A percentile compares a stretch with the other conserved stretches of the same genome.
phyloP scores from a whole-genome alignment of 768 basidiomycete species.

The Boletellus sp. region DNA sequence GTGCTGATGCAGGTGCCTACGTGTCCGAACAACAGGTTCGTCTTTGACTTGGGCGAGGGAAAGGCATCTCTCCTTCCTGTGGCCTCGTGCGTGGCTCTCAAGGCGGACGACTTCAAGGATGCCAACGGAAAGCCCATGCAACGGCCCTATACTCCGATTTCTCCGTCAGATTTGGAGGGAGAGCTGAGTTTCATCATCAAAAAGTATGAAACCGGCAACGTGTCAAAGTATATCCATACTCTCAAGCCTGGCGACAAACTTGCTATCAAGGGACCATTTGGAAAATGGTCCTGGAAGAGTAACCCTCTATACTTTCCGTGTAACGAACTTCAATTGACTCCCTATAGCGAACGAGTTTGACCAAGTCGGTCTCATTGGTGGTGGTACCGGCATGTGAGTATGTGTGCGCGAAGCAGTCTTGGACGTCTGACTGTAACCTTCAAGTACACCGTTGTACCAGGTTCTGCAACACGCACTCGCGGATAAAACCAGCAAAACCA shows the following conservation, averaged over 20 bases:
- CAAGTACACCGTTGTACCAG: constrained; percentile 81
- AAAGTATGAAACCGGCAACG: constrained; percentile 75
- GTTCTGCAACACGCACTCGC: constrained; percentile 70
- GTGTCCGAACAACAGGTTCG: constrained; percentile 45
- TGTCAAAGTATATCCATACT: constrained; percentile 77
- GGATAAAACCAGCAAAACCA: constrained; percentile 82
- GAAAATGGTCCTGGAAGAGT: constrained; percentile 87
- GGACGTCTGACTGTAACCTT: background rate
- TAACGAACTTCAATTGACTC: background rate
- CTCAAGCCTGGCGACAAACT: constrained; percentile 83
- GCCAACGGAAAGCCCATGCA: constrained; percentile 83
- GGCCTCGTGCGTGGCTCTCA: constrained; percentile 75
- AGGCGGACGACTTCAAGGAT: constrained; percentile 67
- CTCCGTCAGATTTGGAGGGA: constrained; percentile 67
- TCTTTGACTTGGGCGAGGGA: constrained; percentile 76
- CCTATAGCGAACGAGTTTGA: constrained; percentile 79
- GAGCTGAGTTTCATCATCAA: constrained; percentile 83
- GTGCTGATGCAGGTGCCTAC: background rate
- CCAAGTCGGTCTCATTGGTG: constrained; percentile 84
- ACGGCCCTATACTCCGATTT: constrained; percentile 92
- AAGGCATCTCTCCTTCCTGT: constrained; percentile 76
- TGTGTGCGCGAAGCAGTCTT: background rate
- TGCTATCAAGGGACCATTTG: constrained; percentile 85
- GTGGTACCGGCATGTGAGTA: constrained; percentile 87
- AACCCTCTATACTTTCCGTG: constrained; percentile 10